These are phyloP conservation scores for Symbiodinium pilosum DNA, from an alignment of 73 alveolate genomes.

Conservation along the genomic window DNA sequence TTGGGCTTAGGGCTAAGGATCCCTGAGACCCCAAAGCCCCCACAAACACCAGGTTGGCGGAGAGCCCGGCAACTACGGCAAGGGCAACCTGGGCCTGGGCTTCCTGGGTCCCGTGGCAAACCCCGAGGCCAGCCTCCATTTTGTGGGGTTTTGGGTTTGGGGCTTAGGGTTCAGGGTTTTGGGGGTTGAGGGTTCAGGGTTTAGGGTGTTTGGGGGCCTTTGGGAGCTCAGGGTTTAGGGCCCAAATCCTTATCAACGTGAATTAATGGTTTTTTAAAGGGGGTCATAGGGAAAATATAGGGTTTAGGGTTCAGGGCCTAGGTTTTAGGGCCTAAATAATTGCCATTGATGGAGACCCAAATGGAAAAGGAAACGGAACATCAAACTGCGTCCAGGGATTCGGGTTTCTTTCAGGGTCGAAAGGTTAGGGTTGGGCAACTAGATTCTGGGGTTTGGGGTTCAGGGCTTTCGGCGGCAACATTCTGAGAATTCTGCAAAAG, in stretches of 20 bases:
- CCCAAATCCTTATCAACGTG: neutral
- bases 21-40: too few species aligned
- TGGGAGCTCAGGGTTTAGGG: neutral
- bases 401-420: too few species aligned
- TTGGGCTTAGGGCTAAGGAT: neutral
- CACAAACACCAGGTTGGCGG: conserved; percentile 29
- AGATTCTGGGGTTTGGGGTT: too few species aligned
- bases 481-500: too few species aligned
- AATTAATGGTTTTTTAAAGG: neutral
- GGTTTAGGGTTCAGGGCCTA: neutral
- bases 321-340: neutral
- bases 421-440: too few species aligned
- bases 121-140: neutral
- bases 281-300: neutral
- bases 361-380: neutral
- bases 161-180: neutral
- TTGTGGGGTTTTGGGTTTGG: too few species aligned
- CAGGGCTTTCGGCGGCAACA: too few species aligned
- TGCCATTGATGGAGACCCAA: neutral
- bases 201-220: neutral
- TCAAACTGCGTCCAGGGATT: too few species aligned
- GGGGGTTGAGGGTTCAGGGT: neutral
- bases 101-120: conserved; percentile 16
- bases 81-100: conserved; percentile 90
- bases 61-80: conserved; percentile 80